Evolutionary conservation across 257 asterid genomes (phyloP).

Genomic region (Solanum rostratum): DNA sequence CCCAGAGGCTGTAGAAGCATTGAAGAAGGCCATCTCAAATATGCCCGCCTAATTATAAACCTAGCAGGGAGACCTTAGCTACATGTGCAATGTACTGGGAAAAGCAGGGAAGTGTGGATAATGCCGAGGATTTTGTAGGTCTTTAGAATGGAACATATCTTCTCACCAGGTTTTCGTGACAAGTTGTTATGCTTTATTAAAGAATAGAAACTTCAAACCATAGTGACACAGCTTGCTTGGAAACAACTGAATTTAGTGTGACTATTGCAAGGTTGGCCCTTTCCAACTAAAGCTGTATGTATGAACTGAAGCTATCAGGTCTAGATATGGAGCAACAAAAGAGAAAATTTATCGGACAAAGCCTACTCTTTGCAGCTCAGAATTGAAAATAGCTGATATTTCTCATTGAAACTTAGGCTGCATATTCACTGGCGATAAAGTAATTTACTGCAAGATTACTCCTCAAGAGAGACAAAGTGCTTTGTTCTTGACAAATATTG

Average conservation of each 20-base stretch:
- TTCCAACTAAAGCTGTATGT: neutral
- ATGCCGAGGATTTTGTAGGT: conserved; percentile 27
- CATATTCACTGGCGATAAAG: neutral
- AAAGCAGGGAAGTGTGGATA: conserved; percentile 13
- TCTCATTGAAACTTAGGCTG: neutral
- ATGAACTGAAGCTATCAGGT: neutral
- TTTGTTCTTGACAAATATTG: neutral
- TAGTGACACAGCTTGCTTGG: neutral
- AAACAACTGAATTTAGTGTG: neutral
- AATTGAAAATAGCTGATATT: neutral
- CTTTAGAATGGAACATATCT: conserved; percentile 10
- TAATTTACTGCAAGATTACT: neutral
- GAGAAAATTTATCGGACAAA: neutral
- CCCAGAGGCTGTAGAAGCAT: conserved; percentile 27
- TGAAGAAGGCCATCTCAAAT: conserved; percentile 47
- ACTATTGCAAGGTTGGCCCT: neutral
- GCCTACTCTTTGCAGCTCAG: neutral
- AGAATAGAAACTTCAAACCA: neutral
- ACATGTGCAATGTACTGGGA: conserved; percentile 39
- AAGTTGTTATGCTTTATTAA: conserved; percentile 5
- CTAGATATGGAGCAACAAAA: neutral
- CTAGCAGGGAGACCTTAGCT: conserved; percentile 27
- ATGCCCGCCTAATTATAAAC: conserved; percentile 21
- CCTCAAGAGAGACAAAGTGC: neutral
- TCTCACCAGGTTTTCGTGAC: conserved; percentile 6